phyloP scores from a whole-genome alignment of 1,139 yeast genomes.

The Tardiomyces depauwii region DNA sequence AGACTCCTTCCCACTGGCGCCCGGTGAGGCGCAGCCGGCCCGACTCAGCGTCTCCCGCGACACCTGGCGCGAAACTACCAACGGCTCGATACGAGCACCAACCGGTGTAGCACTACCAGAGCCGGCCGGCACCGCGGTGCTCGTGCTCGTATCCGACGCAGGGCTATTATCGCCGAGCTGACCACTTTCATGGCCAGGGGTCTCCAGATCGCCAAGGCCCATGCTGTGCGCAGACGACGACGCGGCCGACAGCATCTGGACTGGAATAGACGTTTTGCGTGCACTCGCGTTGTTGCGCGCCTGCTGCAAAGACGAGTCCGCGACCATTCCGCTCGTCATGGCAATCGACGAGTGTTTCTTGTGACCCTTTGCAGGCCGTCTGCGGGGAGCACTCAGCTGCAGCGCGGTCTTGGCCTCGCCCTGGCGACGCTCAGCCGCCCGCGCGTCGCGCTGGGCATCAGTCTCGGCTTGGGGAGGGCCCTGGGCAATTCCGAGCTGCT shows the following conservation, averaged over 20 bases:
- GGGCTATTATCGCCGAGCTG: too few species aligned
- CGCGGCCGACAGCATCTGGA: neutral
- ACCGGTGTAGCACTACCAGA: neutral
- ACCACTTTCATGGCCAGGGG: too few species aligned
- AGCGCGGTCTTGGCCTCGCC: neutral
- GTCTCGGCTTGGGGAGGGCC: neutral
- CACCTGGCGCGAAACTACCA: neutral
- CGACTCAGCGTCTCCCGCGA: neutral
- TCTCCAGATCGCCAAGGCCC: too few species aligned
- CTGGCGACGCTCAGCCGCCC: neutral
- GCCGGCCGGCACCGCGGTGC: neutral
- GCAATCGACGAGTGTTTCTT: neutral
- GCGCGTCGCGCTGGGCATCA: too few species aligned
- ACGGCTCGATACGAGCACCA: neutral
- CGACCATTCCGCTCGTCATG: neutral
- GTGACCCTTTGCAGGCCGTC: neutral
- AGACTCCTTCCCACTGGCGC: too few species aligned
- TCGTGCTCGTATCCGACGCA: too few species aligned
- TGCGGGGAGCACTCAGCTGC: neutral
- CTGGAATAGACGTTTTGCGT: neutral
- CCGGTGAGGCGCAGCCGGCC: too few species aligned
- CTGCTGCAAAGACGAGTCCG: neutral
- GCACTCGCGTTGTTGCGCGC: neutral
- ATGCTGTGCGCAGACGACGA: neutral
- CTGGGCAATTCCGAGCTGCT: neutral